Percentiles rank a stretch among this genome's conserved stretches.
These are phyloP conservation scores for Licmophora abbreviata DNA, from an alignment of 108 stramenopile species.

Conservation along the genomic window DNA sequence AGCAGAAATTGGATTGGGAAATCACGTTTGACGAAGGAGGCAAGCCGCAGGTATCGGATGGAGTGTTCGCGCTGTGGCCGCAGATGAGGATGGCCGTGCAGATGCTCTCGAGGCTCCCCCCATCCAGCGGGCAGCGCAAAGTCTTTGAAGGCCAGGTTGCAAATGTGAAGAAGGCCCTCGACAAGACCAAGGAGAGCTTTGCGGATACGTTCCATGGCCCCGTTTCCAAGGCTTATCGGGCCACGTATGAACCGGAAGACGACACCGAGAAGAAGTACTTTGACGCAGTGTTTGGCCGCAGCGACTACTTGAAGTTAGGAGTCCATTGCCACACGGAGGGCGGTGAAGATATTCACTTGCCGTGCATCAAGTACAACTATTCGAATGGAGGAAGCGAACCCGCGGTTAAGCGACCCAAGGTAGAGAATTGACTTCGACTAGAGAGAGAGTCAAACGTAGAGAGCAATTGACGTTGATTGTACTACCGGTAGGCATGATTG, in stretches of 20 bases:
- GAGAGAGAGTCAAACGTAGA: too few species aligned
- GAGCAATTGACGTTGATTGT: too few species aligned
- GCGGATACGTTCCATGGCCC: conserved; percentile 27
- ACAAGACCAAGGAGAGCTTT: conserved; percentile 39
- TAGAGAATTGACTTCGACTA: too few species aligned
- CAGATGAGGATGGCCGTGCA: conserved; percentile 50
- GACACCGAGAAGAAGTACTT: conserved; percentile 37
- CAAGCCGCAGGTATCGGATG: conserved; percentile 35
- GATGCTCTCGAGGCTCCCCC: conserved; percentile 37
- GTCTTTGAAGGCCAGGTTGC: conserved; percentile 39
- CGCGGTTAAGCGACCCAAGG: too few species aligned
- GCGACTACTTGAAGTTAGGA: conserved; percentile 36
- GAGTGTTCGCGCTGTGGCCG: conserved; percentile 48
- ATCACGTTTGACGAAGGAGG: conserved; percentile 38
- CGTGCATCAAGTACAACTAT: conserved; percentile 31
- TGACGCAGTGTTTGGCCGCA: conserved; percentile 26
- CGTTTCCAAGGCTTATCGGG: conserved; percentile 30
- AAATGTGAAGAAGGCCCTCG: conserved; percentile 38
- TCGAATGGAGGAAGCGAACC: too few species aligned
- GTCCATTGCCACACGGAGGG: conserved; percentile 31
- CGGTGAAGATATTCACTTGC: conserved; percentile 34
- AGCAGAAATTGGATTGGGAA: conserved; percentile 43
- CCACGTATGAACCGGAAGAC: conserved; percentile 28
- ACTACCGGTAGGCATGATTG: too few species aligned
- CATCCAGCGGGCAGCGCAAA: conserved; percentile 46